Evolutionary conservation across 148 eudicot species (phyloP), one percentile per base, ranked within the genome.

Genomic region (Diospyros lotus): DNA sequence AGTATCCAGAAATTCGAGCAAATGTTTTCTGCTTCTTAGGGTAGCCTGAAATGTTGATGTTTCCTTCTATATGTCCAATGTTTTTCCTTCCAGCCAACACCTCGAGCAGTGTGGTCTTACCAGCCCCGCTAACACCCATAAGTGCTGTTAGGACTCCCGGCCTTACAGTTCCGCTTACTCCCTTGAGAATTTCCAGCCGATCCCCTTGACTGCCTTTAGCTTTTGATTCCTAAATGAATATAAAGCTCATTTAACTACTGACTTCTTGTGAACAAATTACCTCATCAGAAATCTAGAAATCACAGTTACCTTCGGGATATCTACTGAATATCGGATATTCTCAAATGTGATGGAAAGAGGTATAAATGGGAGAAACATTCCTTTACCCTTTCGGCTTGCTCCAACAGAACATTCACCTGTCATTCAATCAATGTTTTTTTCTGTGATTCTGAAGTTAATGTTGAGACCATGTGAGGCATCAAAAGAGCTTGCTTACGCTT

Each of bases 71-170:
- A 42, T 64, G 56, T 10, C 84, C 84, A 58, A 72, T 74, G 62
- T 75, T 81, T 65, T 81, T 81, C 54, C 84, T 78, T 43, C 84
- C 84, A 17, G 84, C 84, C 48, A 81, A 75, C 1, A 77, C 74
- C 62, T 81, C 84, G 62, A 78, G 59, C 2, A 81, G 69, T 3
- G 84, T 81, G n/a, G 84, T 81, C 52, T 81, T 81, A 9, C 84
- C 84, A 11, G 84, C 84, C 40, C 84, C 84, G 5, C 75, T 81
- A 6, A 78, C 81, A 14, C 84, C 84, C 81, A 78, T 78, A 17
- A 82, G 70, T 0, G 81, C 84, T 0, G 84, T 82, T 4, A 82
- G 74, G 5, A 78, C 81, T 4, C 84, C 84, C 2, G 84, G 79
- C 53, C 73, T 82, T 28, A 82, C 78, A 3, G 75, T 75, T 15